phyloP scores from a whole-genome alignment of 2,329 filamentous ascomycete species.

The Furcasterigmium sp. region DNA sequence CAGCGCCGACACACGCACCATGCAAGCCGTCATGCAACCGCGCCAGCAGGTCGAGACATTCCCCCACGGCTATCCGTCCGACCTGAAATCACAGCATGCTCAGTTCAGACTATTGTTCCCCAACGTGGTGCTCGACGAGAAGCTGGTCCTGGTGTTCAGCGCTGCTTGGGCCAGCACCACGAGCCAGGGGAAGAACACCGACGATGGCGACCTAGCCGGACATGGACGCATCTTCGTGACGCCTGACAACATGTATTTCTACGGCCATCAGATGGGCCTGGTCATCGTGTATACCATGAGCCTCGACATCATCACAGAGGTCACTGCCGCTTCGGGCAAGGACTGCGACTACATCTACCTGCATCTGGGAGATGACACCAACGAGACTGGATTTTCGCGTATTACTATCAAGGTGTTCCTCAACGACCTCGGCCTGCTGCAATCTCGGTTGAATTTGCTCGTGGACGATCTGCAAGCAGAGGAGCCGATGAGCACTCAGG shows the following conservation, averaged over 20 bases:
- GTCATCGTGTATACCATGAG: slow-evolving; percentile 76
- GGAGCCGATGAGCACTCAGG: slow-evolving; percentile 62
- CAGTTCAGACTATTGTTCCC: slow-evolving; percentile 94
- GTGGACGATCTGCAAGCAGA: slow-evolving; percentile 74
- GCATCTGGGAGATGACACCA: slow-evolving; percentile 61
- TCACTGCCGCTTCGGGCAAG: slow-evolving; percentile 81
- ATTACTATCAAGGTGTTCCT: slow-evolving; percentile 91
- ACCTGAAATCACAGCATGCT: slow-evolving; percentile 80
- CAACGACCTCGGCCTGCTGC: slow-evolving; percentile 76
- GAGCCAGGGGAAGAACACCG: slow-evolving; percentile 34
- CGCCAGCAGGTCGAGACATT: slow-evolving; percentile 49
- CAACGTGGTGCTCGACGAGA: slow-evolving; percentile 68
- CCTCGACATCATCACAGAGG: slow-evolving; percentile 75
- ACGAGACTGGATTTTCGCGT: slow-evolving; percentile 60
- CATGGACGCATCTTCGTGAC: slow-evolving; percentile 83
- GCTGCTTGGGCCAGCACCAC: slow-evolving; percentile 69
- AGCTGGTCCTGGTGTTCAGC: slow-evolving; percentile 85
- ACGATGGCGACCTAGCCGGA: slow-evolving; percentile 48
- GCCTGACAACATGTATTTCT: slow-evolving; percentile 85
- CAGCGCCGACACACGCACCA: slow-evolving; percentile 32
- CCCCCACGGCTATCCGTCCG: slow-evolving; percentile 72
- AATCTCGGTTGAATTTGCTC: slow-evolving; percentile 78
- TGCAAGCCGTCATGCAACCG: slow-evolving; percentile 17
- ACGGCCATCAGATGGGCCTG: slow-evolving; percentile 88
- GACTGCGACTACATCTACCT: slow-evolving; percentile 92